Base-by-base conservation (phyloP, 768 basidiomycete genomes). In the Auriscalpium orientale region DNA sequence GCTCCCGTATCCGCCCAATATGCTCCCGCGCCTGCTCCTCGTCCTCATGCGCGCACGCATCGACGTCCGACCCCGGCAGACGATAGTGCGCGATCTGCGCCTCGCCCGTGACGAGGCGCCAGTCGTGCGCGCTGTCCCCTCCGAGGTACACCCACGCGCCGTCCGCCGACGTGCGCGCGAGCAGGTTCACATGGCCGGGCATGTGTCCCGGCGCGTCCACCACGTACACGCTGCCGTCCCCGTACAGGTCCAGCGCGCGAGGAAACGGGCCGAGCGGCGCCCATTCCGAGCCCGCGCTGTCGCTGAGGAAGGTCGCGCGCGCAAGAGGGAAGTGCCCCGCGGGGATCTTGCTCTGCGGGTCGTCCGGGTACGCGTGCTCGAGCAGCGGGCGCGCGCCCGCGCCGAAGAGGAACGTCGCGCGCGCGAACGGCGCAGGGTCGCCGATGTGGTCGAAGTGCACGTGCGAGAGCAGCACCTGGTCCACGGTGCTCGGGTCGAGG, bases 141-240 rank as follows among this genome's bases (percentile, higher is more conserved):
- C 20, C 63, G 5, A 62, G 51, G 44, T 54, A 58, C 5, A 62
- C 21, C 61, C 60, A 64, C 0, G 43, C 54, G 6, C 58, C 54
- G 15, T 55, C 56, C 3, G 60, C 12, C 9, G 62, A 60, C 15
- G 57, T 62, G 13, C 61, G 63, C 34, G 53, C 58, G 15, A 64
- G 56, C 33, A 58, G 6, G 43, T 62, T 64, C 22, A 58, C 35
- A 49, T 64, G 63, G 5, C 63, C 63, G 2, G 49, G 53, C 15
- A 62, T 16, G 37, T 64, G 63, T 15, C 63, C 63, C 18, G 61
- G 54, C 3, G 63, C 58, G 50, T 64, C 63, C 51, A 64, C 38
- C 46, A 64, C 51, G 33, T 60, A 64, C 1, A 60, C 20, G 15
- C 49, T 52, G 4, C 63, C 58, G 44, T 64, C 61, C 13, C 56